phyloP scores from a whole-genome alignment of 148 eudicot genomes.

The Heliosperma pusillum region DNA sequence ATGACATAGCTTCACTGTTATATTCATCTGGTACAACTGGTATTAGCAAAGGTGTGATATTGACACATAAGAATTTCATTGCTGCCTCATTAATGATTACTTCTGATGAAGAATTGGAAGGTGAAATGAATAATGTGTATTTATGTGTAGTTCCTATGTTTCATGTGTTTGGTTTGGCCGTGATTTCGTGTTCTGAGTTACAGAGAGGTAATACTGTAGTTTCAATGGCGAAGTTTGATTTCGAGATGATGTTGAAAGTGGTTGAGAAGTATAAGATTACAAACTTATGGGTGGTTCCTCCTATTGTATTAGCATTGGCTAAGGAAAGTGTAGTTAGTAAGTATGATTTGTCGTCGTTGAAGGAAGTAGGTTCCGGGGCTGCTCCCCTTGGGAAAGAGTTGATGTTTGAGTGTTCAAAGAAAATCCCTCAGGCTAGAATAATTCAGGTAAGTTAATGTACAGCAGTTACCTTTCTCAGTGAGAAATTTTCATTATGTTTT shows the following conservation, averaged over 20 bases:
- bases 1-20: conserved; percentile 55
- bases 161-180: conserved; percentile 68
- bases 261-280: conserved; percentile 57
- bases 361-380: conserved; percentile 69
- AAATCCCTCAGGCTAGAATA: conserved; percentile 46
- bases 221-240: conserved; percentile 51
- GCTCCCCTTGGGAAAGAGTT: conserved; percentile 77
- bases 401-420: conserved; percentile 63
- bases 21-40: conserved; percentile 85
- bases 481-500: no score
- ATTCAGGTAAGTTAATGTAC: conserved; percentile 37
- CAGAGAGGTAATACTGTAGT: conserved; percentile 60
- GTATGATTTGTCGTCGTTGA: conserved; percentile 62
- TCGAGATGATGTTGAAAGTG: conserved; percentile 52
- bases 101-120: conserved; percentile 45
- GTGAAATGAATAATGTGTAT: conserved; percentile 46
- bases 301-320: conserved; percentile 65
- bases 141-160: conserved; percentile 73
- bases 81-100: conserved; percentile 46
- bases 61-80: conserved; percentile 66
- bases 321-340: conserved; percentile 51
- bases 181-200: conserved; percentile 50
- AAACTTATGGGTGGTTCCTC: conserved; percentile 76
- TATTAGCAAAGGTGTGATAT: conserved; percentile 59
- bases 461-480: neutral